Evolutionary conservation across 306 rosid species (phyloP), one percentile per base, ranked within the genome.

Genomic region (Fagus sylvatica): DNA sequence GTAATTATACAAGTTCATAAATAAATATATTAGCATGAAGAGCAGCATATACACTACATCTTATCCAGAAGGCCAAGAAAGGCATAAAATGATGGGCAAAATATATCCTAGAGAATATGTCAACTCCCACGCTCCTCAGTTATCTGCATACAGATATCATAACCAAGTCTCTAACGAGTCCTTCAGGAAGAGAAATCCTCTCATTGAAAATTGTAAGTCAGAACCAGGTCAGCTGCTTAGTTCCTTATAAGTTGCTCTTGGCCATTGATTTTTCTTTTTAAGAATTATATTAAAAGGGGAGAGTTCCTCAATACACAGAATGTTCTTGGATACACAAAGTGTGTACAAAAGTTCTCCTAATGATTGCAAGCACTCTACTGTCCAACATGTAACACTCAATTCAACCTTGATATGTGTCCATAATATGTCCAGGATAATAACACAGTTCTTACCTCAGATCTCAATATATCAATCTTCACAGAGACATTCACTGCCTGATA

Each of bases 401-500:
- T 74, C 32, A 36, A 66, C 73, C 48, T 68, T 56, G 59, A 61
- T 9, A 53, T 72, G 53, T 30, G 62, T 80, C 72, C 4, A 64
- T 28, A 41, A 59, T 32, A 68, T 71, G 42, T 78, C 76, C 48
- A 9, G 75, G 68, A 62, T 67, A 28, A 54, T 51, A 82, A 74
- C 56, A 68, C 59, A 79, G 69, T 60, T 71, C 87, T 83, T 71
- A 89, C 92, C 89, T 87, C 98, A 57, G 90, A 84, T 85, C 93
- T 88, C 87, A 83, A 81, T 79, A 88, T 53, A 74, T 88, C 92
- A 72, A 84, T 54, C 78, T 91, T 93, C 71, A 95, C 97, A 71
- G 98, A 95, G 87, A 95, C 98, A 17, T 95, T 95, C 77, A 95
- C 99, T 10, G 99, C 95, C 84, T 86, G 98, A 87, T 91, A 95